Evolutionary conservation across 352 stramenopile genomes (phyloP), one percentile per base, ranked within the genome.

Genomic region (Globisporangium apiculatum): DNA sequence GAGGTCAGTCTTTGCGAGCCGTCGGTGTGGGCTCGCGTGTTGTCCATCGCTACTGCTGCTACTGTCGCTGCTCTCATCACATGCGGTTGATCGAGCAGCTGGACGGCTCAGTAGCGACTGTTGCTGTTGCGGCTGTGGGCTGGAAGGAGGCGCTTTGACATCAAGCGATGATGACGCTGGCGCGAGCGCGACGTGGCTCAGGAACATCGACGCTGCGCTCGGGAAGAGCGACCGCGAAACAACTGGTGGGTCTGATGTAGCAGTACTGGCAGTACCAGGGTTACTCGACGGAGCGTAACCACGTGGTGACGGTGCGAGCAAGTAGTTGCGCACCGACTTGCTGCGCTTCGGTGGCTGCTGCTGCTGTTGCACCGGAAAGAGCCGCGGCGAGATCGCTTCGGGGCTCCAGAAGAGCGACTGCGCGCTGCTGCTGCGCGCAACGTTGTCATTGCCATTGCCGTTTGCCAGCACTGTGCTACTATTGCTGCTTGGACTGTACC

Each of bases 1-100:
- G 35, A 71, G 49, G 40, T 71, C 65, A 0, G 65, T 66, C 35
- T 52, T 56, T 3, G 42, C 61, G 24, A 71, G 52, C 5, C 41
- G 41, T 1, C 51, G 52, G 14, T 17, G 24, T 24, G 42, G 14
- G 17, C 17, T 15, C 17, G 17, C 17, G n/a, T 24, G 2, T 31
- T 31, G 1, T 31, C 24, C 24, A 31, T 31, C 24, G 24, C 31
- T 18, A 24, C 55, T 17, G 53, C n/a, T 14, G 14, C 4, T 17
- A 15, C n/a, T 53, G 31, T 15, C 15, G 12, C 57, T 57, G 48
- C 41, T 57, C 24, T 31, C 24, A 31, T 31, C 24, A 31, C 24
- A 31, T 31, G 24, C 24, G 24, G 24, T 31, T 31, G 24, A 31
- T 3, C 24, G 1, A 31, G 24, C 24, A 31, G 24, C 24, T 31